A percentile compares a stretch with the other conserved stretches of the same genome.
Conservation (phyloP, 345 rosid genomes). For the Dipteronia dyeriana region DNA sequence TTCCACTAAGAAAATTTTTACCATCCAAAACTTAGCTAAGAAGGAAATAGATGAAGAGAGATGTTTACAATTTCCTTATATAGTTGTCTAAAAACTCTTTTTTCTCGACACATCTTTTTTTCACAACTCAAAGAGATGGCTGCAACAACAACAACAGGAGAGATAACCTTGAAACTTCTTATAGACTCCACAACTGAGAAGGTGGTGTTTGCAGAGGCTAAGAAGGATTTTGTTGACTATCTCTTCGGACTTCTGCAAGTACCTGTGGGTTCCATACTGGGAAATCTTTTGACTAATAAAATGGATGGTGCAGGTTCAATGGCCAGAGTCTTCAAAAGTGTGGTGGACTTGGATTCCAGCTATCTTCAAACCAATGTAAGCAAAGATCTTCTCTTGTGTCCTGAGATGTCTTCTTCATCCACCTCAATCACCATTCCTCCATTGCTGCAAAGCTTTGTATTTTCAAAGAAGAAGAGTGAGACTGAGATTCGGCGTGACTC, state of each 20-base stretch:
- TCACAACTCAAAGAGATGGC: neutral
- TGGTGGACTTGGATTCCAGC: neutral
- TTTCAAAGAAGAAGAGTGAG: neutral
- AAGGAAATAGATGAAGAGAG: neutral
- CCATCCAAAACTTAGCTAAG: neutral
- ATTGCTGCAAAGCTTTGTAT: neutral
- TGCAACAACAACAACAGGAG: neutral
- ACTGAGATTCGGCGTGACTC: neutral
- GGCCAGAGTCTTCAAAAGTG: neutral
- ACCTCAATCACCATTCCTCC: neutral
- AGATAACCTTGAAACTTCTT: conserved; percentile 26
- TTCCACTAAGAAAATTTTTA: neutral
- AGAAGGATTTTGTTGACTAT: conserved; percentile 31
- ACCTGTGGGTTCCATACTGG: conserved; percentile 26
- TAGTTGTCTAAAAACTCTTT: neutral
- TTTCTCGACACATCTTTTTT: neutral
- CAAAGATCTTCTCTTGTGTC: conserved; percentile 8
- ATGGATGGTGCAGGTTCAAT: neutral
- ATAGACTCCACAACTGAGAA: conserved; percentile 21
- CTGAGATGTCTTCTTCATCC: neutral
- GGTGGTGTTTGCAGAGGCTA: conserved; percentile 34
- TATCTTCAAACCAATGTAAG: neutral
- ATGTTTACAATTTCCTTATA: too few relatives aligned
- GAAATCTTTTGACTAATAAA: conserved; percentile 7
- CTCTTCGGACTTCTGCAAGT: conserved; percentile 28